A percentile compares a stretch with the other conserved stretches of the same genome.
Evolutionary conservation across 169 alveolate species (phyloP).

Genomic region (Toxoplasma gondii): DNA sequence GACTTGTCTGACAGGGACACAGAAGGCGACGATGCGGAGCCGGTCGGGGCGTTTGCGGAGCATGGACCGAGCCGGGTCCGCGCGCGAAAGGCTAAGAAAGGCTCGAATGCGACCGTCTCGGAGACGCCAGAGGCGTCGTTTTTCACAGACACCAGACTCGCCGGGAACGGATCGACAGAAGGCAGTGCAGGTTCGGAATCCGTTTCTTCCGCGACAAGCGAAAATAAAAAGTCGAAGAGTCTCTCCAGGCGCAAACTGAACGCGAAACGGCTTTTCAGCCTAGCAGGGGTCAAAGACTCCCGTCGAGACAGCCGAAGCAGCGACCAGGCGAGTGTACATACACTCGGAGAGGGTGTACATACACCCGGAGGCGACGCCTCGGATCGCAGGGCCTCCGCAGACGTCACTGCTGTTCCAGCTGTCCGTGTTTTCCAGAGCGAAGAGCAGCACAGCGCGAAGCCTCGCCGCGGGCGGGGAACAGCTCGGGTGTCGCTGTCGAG

Average conservation of each 20-base stretch:
- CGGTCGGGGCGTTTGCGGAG: not conserved
- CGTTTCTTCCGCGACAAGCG: not conserved
- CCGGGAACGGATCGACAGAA: not conserved
- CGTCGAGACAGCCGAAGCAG: not conserved
- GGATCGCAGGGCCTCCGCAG: not conserved
- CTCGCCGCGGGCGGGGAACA: not conserved
- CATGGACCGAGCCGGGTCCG: not conserved
- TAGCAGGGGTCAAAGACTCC: not conserved
- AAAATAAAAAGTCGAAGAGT: not conserved
- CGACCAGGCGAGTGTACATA: conserved; percentile 9
- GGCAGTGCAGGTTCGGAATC: not conserved
- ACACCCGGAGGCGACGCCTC: not conserved
- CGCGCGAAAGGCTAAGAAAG: not conserved
- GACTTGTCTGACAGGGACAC: not conserved
- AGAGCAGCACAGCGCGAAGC: not conserved
- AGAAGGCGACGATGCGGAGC: not conserved
- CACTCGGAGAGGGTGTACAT: not conserved
- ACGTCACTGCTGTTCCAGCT: not conserved
- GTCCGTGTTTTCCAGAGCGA: not conserved
- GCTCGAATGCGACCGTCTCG: not conserved
- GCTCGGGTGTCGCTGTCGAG: too few species aligned
- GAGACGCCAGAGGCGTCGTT: not conserved
- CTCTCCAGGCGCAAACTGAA: not conserved
- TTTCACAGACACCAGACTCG: not conserved
- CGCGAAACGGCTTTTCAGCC: not conserved